phyloP scores from a whole-genome alignment of 2,329 filamentous ascomycete genomes.

The Ophiobolus disseminans region DNA sequence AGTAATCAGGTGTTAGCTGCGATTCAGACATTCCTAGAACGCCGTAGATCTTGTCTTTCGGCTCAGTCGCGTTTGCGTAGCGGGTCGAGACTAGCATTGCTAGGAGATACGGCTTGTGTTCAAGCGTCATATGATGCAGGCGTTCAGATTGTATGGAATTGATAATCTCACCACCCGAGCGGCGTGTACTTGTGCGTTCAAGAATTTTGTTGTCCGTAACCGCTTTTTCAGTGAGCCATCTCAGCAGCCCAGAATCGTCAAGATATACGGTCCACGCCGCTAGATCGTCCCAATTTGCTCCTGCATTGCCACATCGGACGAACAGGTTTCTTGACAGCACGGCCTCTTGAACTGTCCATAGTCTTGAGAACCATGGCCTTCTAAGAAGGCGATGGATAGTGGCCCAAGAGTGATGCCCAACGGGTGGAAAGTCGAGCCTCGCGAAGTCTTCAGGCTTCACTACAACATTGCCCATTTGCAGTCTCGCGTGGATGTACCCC shows the following conservation, averaged over 20 bases:
- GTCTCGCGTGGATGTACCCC: constrained; percentile 15
- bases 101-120: constrained; percentile 11
- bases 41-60: constrained; percentile 37
- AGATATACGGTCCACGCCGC: constrained; percentile 24
- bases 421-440: constrained; percentile 20
- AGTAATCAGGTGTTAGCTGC: constrained; percentile 23
- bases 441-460: constrained; percentile 24
- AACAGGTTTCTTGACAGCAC: constrained; percentile 24
- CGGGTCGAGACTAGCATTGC: constrained; percentile 24
- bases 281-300: constrained; percentile 29
- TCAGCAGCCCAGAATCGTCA: constrained; percentile 15
- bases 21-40: constrained; percentile 25
- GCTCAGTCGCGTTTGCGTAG: constrained; percentile 29
- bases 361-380: constrained; percentile 28
- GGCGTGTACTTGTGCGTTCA: constrained; percentile 1
- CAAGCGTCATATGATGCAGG: constrained; percentile 1
- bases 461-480: constrained; percentile 22
- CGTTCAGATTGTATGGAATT: constrained; percentile 21
- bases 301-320: constrained; percentile 23
- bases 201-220: constrained; percentile 14
- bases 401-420: constrained; percentile 17
- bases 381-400: constrained; percentile 22
- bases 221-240: constrained; percentile 1
- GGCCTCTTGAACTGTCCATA: constrained; percentile 37
- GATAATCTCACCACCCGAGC: constrained; percentile 13